Evolutionary conservation across 225 moss, liverwort and hornwort species (phyloP).

Genomic region (Marchantia paleacea): DNA sequence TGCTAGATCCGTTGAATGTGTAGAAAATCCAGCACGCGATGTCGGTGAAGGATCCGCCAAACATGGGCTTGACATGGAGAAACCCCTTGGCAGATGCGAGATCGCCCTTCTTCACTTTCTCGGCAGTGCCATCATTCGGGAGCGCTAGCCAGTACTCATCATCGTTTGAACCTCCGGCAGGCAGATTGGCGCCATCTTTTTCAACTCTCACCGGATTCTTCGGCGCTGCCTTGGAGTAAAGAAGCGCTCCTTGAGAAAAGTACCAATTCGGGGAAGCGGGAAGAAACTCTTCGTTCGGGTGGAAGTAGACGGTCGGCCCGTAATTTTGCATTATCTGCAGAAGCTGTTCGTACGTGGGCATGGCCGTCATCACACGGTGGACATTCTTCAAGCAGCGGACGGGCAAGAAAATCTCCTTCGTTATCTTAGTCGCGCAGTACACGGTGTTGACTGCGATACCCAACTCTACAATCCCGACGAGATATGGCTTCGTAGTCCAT

Average conservation of each 20-base stretch:
- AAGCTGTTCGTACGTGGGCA: slow-evolving; percentile 71
- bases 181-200: slow-evolving; percentile 61
- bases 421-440: slow-evolving; percentile 34
- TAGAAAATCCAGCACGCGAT: slow-evolving; percentile 68
- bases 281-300: slow-evolving; percentile 57
- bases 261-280: slow-evolving; percentile 69
- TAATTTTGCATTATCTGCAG: slow-evolving; percentile 41
- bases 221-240: slow-evolving; percentile 40
- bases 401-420: slow-evolving; percentile 1
- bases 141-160: slow-evolving; percentile 60
- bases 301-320: slow-evolving; percentile 70
- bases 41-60: slow-evolving; percentile 65
- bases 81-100: slow-evolving; percentile 50
- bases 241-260: slow-evolving; percentile 58
- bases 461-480: slow-evolving; percentile 39
- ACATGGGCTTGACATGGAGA: slow-evolving; percentile 74
- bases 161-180: slow-evolving; percentile 62
- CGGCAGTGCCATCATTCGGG: slow-evolving; percentile 44
- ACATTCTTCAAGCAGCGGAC: slow-evolving; percentile 42
- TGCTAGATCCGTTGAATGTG: slow-evolving; percentile 71
- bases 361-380: slow-evolving; percentile 26
- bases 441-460: slow-evolving; percentile 64
- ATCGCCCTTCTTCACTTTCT: slow-evolving; percentile 59
- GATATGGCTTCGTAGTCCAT: slow-evolving; percentile 60
- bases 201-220: slow-evolving; percentile 40